These are phyloP conservation scores for Neurospora sp. DNA, from an alignment of 495 filamentous ascomycete genomes.

Conservation along the genomic window DNA sequence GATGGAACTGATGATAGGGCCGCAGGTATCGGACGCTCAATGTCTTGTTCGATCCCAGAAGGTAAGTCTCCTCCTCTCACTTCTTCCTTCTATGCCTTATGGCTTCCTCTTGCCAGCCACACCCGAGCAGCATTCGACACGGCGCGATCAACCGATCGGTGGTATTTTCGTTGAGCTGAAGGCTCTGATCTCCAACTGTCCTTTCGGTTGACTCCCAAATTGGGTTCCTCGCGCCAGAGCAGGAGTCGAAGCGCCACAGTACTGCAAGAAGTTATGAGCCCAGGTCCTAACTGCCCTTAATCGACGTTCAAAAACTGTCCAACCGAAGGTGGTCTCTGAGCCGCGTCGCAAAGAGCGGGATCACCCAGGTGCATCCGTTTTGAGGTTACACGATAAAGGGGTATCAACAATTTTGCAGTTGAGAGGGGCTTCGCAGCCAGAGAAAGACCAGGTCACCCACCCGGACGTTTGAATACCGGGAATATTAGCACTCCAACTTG, in stretches of 20 bases:
- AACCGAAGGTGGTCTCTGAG: neutral
- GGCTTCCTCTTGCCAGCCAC: neutral
- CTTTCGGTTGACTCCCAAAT: neutral
- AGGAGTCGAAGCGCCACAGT: neutral
- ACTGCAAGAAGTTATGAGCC: neutral
- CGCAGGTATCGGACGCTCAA: neutral
- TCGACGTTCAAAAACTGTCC: neutral
- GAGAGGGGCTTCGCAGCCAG: neutral
- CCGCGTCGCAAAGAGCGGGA: neutral
- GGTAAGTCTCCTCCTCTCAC: neutral
- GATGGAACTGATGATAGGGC: neutral
- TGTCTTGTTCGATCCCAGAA: neutral
- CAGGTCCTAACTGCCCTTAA: neutral
- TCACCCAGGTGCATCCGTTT: neutral
- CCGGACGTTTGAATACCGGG: neutral
- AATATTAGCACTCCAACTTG: neutral
- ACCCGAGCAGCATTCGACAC: neutral
- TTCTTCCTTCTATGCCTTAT: neutral
- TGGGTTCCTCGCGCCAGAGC: neutral
- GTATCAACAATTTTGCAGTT: neutral
- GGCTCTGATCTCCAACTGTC: neutral
- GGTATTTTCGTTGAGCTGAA: neutral
- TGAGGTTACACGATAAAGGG: neutral
- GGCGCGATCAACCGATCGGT: neutral
- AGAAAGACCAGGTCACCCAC: neutral